Evolutionary conservation across 805 yeast species (phyloP).

Genomic region (Candida maesae): DNA sequence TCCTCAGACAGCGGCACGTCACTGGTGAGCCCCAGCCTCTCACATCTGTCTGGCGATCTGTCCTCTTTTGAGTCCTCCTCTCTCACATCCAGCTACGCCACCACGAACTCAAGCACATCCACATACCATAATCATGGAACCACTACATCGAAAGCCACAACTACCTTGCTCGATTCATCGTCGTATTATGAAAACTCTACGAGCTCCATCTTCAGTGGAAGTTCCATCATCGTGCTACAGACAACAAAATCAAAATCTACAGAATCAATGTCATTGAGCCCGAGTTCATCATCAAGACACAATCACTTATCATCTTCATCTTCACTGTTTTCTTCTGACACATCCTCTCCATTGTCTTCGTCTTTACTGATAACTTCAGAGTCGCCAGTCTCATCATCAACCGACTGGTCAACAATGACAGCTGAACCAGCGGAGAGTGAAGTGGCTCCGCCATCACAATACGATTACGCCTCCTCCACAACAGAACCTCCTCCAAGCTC

Average conservation of each 20-base stretch:
- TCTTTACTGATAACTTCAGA: constrained; percentile 1
- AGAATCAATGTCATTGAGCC: too few relatives aligned
- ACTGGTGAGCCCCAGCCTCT: not conserved
- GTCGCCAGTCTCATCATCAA: constrained; percentile 2
- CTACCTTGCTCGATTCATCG: not conserved
- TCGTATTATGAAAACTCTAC: not conserved
- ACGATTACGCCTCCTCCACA: constrained; percentile 6
- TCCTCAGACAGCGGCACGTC: not conserved
- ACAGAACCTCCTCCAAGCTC: constrained; percentile 3
- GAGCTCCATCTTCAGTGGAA: not conserved
- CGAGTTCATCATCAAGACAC: constrained; percentile 1
- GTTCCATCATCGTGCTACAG: too few relatives aligned
- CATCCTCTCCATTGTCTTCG: not conserved
- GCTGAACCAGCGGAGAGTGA: too few relatives aligned
- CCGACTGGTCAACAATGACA: too few relatives aligned
- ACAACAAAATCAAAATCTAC: too few relatives aligned
- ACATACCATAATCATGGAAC: constrained; percentile 1
- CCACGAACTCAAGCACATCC: not conserved
- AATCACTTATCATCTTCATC: constrained; percentile 4
- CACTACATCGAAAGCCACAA: not conserved
- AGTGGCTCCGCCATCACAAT: constrained; percentile 6
- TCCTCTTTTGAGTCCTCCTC: not conserved
- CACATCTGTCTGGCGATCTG: not conserved
- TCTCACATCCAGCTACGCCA: not conserved
- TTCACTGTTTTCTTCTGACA: constrained; percentile 4